Evolutionary conservation across 176 grass and related monocot genomes (phyloP).

Genomic region (Aegilops sharonensis): DNA sequence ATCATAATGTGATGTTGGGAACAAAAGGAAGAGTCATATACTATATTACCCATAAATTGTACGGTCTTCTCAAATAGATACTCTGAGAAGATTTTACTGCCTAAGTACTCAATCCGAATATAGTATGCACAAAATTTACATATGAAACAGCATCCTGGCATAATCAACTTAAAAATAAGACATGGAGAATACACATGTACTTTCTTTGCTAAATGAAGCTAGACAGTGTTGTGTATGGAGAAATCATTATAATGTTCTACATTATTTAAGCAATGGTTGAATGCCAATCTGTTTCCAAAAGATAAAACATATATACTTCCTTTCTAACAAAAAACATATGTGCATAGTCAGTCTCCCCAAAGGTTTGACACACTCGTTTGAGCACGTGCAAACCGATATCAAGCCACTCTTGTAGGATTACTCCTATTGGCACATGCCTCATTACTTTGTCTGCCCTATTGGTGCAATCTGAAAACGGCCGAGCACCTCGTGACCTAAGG

Average conservation of each 20-base stretch:
- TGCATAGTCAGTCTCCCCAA: neutral
- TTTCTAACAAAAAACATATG: too few species aligned
- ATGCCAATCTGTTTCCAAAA: neutral
- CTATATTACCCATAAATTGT: neutral
- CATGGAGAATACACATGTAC: neutral
- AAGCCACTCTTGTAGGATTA: neutral
- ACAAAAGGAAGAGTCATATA: neutral
- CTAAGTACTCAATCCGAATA: neutral
- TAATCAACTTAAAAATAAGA: neutral
- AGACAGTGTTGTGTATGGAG: neutral
- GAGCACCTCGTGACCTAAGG: neutral
- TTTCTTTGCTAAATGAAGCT: neutral
- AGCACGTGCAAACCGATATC: neutral
- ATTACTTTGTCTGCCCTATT: neutral
- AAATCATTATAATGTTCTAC: neutral
- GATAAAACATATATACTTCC: neutral
- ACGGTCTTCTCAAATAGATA: neutral
- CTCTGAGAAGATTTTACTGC: neutral
- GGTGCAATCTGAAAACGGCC: neutral
- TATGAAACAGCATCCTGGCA: neutral
- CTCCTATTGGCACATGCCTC: neutral
- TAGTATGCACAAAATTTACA: neutral
- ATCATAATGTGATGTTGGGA: neutral
- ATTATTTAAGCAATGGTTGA: neutral
- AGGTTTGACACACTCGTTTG: neutral